phyloP scores from a whole-genome alignment of 345 rosid species.

The Rubroshorea leprosula region DNA sequence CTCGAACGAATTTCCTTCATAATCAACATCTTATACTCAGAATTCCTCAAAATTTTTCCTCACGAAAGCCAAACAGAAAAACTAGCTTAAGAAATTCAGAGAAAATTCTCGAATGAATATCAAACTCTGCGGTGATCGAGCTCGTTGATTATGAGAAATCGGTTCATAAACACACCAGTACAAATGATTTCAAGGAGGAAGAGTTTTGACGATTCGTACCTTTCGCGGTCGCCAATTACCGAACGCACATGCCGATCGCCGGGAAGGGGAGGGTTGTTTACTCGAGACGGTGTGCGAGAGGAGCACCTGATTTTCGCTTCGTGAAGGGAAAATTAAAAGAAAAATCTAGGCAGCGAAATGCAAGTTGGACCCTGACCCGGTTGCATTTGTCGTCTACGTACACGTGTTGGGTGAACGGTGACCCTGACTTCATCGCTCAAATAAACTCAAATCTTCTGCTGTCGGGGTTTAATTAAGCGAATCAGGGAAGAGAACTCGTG shows the following conservation, averaged over 20 bases:
- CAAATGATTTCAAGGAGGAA: background rate
- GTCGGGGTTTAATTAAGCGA: too few species aligned
- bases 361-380: conserved; percentile 13
- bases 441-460: too few species aligned
- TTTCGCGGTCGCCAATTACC: conserved; percentile 20
- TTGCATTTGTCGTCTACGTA: conserved; percentile 22
- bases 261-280: conserved; percentile 2
- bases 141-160: background rate
- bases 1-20: background rate
- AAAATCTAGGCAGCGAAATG: too few species aligned
- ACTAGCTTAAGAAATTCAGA: background rate
- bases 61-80: background rate
- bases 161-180: background rate
- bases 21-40: background rate
- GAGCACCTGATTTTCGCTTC: conserved; percentile 36
- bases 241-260: conserved; percentile 9
- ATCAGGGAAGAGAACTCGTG: too few species aligned
- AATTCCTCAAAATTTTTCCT: background rate
- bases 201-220: conserved; percentile 19
- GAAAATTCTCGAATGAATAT: background rate
- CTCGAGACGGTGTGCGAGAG: conserved; percentile 24
- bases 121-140: background rate
- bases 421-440: background rate
- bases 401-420: conserved; percentile 25
- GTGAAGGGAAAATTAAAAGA: conserved; percentile 13